Evolutionary conservation across 768 basidiomycete genomes (phyloP).

Genomic region (Mycena sanguinolenta): DNA sequence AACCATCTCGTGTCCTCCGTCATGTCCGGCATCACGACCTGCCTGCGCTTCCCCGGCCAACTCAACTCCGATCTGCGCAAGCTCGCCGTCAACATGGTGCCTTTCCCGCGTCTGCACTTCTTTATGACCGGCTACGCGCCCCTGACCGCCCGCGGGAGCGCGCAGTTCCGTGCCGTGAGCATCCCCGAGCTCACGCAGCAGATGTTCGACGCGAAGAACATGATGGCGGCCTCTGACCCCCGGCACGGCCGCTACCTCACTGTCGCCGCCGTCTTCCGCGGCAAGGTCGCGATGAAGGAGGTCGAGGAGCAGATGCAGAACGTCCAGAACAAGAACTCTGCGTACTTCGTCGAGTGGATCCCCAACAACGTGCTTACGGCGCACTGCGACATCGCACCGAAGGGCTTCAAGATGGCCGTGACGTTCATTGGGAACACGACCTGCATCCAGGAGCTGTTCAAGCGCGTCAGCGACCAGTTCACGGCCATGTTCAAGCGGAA

Average conservation of each 20-base stretch:
- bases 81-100: slow-evolving; percentile 99
- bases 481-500: slow-evolving; percentile 99
- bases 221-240: slow-evolving; percentile 99
- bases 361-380: slow-evolving; percentile 99
- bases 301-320: slow-evolving; percentile 99
- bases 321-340: slow-evolving; percentile 97
- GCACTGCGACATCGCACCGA: slow-evolving; percentile 97
- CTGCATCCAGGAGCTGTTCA: slow-evolving; percentile 97
- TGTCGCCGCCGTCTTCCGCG: slow-evolving; percentile 98
- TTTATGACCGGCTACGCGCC: slow-evolving; percentile 99
- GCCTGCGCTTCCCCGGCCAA: slow-evolving; percentile 98
- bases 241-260: slow-evolving; percentile 98
- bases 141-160: slow-evolving; percentile 92
- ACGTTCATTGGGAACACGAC: slow-evolving; percentile 99
- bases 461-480: slow-evolving; percentile 98
- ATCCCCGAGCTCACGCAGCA: slow-evolving; percentile 98
- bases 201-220: slow-evolving; percentile 99
- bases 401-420: slow-evolving; percentile 95
- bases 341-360: slow-evolving; percentile 99
- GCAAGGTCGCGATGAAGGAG: slow-evolving; percentile 99
- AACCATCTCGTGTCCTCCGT: slow-evolving; percentile 98
- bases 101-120: slow-evolving; percentile 99
- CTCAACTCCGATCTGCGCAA: slow-evolving; percentile 99
- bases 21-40: slow-evolving; percentile 99
- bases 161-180: slow-evolving; percentile 95